Conservation (phyloP, 768 basidiomycete genomes). For the Solioccasus polychromus region DNA sequence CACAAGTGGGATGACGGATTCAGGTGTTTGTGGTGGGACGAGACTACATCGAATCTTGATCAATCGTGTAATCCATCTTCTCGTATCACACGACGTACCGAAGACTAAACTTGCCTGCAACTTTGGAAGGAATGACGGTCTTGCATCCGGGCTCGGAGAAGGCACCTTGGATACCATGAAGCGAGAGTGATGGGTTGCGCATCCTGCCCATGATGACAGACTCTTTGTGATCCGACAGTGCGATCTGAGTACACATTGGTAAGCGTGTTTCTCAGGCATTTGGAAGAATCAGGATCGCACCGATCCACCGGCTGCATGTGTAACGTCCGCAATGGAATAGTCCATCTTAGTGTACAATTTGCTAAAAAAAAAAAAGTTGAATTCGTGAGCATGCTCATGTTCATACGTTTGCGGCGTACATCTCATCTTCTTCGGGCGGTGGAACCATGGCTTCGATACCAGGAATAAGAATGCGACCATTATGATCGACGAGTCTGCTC, state of each 20-base stretch:
- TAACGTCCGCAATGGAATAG: constrained; percentile 69
- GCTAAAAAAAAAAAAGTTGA: constrained; percentile 31
- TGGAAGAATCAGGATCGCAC: constrained; percentile 2
- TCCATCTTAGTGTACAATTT: constrained; percentile 73
- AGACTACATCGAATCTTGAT: constrained; percentile 37
- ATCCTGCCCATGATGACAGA: constrained; percentile 88
- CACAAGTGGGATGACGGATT: constrained; percentile 68
- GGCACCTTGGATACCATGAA: constrained; percentile 96
- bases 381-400: background rate
- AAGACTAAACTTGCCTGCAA: constrained; percentile 91
- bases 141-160: constrained; percentile 81
- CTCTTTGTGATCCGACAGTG: constrained; percentile 75
- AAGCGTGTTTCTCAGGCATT: background rate
- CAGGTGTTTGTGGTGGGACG: constrained; percentile 87
- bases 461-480: constrained; percentile 84
- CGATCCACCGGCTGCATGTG: constrained; percentile 69
- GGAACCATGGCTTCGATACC: constrained; percentile 86
- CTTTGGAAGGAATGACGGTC: constrained; percentile 93
- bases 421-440: constrained; percentile 69
- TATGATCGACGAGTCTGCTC: constrained; percentile 75
- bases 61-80: background rate
- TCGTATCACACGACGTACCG: too few species aligned
- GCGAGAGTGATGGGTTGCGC: constrained; percentile 82
- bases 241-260: constrained; percentile 37
- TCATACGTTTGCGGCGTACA: constrained; percentile 36